A percentile compares a stretch with the other conserved stretches of the same genome.
Conservation (phyloP, 2,329 filamentous ascomycete species). For the Aspergillus cejpii region DNA sequence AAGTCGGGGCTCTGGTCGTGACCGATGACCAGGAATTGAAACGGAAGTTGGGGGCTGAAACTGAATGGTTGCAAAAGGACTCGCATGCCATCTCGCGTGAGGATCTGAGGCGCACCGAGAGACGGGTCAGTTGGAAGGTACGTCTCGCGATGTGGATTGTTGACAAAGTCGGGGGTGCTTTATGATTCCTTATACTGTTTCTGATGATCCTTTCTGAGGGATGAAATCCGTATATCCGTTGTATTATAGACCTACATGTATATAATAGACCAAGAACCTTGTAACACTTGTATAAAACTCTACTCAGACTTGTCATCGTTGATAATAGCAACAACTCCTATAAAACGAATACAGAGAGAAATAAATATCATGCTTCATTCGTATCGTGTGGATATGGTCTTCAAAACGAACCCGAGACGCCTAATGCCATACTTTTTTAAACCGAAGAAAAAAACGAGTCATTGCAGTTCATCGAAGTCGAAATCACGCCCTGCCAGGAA, state of each 20-base stretch:
- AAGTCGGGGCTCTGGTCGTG: slow-evolving; percentile 79
- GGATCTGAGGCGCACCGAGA: slow-evolving; percentile 73
- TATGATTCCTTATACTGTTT: too few species aligned
- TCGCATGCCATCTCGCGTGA: slow-evolving; percentile 62
- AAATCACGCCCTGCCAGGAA: slow-evolving; percentile 29
- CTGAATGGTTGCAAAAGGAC: slow-evolving; percentile 70
- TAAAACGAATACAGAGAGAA: slow-evolving; percentile 1
- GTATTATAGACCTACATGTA: slow-evolving; percentile 3
- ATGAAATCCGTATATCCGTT: slow-evolving; percentile 14
- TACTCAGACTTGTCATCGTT: background rate
- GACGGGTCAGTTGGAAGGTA: slow-evolving; percentile 78
- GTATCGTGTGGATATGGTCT: background rate
- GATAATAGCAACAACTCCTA: background rate
- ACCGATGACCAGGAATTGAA: slow-evolving; percentile 70
- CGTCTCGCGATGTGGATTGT: slow-evolving; percentile 92
- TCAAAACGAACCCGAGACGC: background rate
- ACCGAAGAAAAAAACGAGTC: slow-evolving; percentile 7
- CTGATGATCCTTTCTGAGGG: slow-evolving; percentile 41
- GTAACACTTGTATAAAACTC: background rate
- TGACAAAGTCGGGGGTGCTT: slow-evolving; percentile 72
- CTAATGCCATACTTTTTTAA: slow-evolving; percentile 11
- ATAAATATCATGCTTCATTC: background rate
- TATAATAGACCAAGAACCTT: slow-evolving; percentile 1
- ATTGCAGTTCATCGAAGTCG: slow-evolving; percentile 13
- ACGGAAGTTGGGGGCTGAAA: slow-evolving; percentile 67